Evolutionary conservation across 1,284 basidiomycete genomes (phyloP).

Genomic region (Athelia sp.): DNA sequence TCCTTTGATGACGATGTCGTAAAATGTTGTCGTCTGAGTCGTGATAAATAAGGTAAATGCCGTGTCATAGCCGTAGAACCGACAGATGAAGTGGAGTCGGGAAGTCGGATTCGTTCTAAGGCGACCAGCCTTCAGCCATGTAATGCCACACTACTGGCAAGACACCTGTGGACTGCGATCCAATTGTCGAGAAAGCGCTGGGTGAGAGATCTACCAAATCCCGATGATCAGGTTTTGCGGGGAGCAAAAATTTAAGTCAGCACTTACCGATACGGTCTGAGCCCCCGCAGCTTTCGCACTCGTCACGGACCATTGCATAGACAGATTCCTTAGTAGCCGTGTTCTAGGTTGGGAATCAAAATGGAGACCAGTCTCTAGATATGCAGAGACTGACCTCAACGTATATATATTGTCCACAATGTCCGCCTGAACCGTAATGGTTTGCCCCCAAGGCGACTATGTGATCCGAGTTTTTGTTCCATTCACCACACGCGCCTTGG

Average conservation of each 20-base stretch:
- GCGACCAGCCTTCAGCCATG: conserved; percentile 35
- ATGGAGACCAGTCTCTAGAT: conserved; percentile 6
- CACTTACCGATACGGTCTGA: conserved; percentile 40
- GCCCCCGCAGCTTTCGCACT: conserved; percentile 37
- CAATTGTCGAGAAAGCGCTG: conserved; percentile 39
- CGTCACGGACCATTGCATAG: conserved; percentile 39
- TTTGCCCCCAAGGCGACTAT: conserved; percentile 44
- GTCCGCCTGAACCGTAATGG: conserved; percentile 36
- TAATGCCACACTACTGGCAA: conserved; percentile 49
- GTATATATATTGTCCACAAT: conserved; percentile 42
- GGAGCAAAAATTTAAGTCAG: background rate
- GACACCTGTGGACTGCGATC: conserved; percentile 33
- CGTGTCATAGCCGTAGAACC: too few relatives aligned
- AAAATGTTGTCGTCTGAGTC: too few relatives aligned
- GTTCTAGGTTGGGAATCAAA: conserved; percentile 44
- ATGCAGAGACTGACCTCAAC: background rate
- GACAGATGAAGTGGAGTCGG: too few relatives aligned
- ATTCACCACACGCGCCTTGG: conserved; percentile 44
- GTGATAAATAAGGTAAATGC: too few relatives aligned
- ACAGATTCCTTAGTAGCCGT: conserved; percentile 33
- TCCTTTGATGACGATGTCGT: too few relatives aligned
- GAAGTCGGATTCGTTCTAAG: conserved; percentile 25
- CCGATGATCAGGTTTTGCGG: conserved; percentile 2
- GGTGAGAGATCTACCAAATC: conserved; percentile 57
- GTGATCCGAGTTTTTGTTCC: conserved; percentile 29